Base-by-base conservation (phyloP, 306 rosid genomes). In the Vigna hirtella region DNA sequence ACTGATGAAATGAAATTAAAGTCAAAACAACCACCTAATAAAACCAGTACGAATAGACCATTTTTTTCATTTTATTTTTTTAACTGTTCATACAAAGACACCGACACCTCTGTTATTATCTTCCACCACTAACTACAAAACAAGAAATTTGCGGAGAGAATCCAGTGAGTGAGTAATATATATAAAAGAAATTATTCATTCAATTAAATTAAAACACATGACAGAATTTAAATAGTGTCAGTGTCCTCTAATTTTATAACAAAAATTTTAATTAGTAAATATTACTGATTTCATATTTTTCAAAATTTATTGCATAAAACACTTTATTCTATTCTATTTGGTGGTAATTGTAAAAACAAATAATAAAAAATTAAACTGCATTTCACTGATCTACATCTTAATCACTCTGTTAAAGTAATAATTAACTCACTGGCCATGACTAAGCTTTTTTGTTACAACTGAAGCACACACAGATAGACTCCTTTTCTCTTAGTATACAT, bases 71-170 rank as follows among this genome's bases (percentile, higher is more conserved):
- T 32, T 62, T 9, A 0, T 16, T 70, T 5, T 1, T 17, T 24
- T 20, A 15, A 42, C 17, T 16, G 59, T 8, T 10, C 28, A 42
- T 45, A 38, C 57, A 56, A 57, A 45, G 56, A 57, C 78, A 77
- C 81, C 81, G 75, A 68, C 76, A 77, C 62, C 69, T 63, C 64
- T 58, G 6, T 40, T 1, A 40, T 30, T 64, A 40, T 9, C 53
- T 50, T 20, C 30, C 43, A 9, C 0, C 64, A 14, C 50, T 2
- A 1, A 64, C 3, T 17, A 62, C 0, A 17, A 42, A 34, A 10
- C 9, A 34, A 13, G 28, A 9, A 52, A 20, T 61, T n/a, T 20
- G 9, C 4, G 78, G 57, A 62, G 72, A 18, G 40, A 36, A 76
- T 63, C 52, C 24, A 15, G 79, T 12, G 20, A 43, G 5, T 5